phyloP scores from a whole-genome alignment of 192 early-diverging fungal genomes.

The Pilaira anomala region DNA sequence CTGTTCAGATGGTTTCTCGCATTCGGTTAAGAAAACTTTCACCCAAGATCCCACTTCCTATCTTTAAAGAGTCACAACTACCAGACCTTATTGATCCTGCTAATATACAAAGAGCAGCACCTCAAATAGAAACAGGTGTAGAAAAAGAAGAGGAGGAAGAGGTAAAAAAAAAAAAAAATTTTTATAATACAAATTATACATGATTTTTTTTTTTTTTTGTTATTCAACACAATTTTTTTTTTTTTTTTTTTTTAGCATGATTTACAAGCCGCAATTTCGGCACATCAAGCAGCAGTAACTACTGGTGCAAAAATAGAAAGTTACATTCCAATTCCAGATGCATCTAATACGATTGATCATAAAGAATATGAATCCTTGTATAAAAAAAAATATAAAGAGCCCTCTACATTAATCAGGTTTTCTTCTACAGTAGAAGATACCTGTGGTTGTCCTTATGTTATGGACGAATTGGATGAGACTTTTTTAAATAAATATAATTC shows the following conservation, averaged over 20 bases:
- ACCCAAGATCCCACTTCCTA: constrained; percentile 65
- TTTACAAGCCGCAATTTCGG: constrained; percentile 78
- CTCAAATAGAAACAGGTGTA: constrained; percentile 74
- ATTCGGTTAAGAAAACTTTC: constrained; percentile 78
- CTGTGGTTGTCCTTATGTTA: constrained; percentile 69
- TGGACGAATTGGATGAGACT: constrained; percentile 69
- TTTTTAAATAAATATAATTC: constrained; percentile 51
- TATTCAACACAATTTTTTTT: constrained; percentile 40
- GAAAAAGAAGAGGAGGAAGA: constrained; percentile 85
- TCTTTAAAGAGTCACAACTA: constrained; percentile 71
- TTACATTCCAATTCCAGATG: constrained; percentile 89
- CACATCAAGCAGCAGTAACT: constrained; percentile 58
- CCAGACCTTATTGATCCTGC: constrained; percentile 68
- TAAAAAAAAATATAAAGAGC: constrained; percentile 54
- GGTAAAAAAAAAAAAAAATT: constrained; percentile 15
- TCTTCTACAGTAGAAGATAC: constrained; percentile 77
- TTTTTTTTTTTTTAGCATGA: constrained; percentile 72
- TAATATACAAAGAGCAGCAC: constrained; percentile 51
- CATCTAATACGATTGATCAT: constrained; percentile 54
- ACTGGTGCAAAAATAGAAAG: constrained; percentile 42
- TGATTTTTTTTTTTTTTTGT: constrained; percentile 36
- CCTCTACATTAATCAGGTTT: constrained; percentile 69
- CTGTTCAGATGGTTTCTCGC: constrained; percentile 32
- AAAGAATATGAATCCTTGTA: constrained; percentile 60
- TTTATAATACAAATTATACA: constrained; percentile 25